Evolutionary conservation across 2,329 filamentous ascomycete genomes (phyloP), one percentile per base, ranked within the genome.

Genomic region (Fusarium compactum): DNA sequence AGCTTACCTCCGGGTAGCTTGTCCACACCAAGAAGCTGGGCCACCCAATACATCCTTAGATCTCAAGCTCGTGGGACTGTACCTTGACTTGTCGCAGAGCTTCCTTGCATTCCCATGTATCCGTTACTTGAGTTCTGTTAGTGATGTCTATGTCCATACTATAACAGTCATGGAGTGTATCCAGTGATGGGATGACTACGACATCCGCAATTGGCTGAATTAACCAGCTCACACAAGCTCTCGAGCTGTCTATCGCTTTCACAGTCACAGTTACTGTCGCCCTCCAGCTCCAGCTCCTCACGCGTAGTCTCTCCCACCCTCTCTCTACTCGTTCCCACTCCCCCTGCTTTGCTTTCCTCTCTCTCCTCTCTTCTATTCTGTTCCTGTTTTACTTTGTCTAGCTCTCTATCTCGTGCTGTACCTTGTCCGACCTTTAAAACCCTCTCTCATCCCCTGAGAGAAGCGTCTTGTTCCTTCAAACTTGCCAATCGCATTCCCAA

Each of bases 301-400:
- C 57, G 53, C 74, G 70, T 46, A 67, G 66, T 53, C 70, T 71
- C 68, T 71, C 71, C 70, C 74, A 64, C 71, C 67, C 71, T 54
- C 65, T 54, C 65, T 61, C 61, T 70, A 59, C 58, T 15, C 63
- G 59, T 62, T 73, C 73, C 68, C 73, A 62, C 65, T 61, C 71
- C 63, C 62, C 59, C 46, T 64, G 59, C 53, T 60, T 69, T 48
- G 53, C 66, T 47, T 56, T 58, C 44, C 52, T 62, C 59, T 54
- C 67, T 67, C 58, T 62, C 59, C 53, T 67, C 71, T 72, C 57
- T 48, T 53, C 55, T 51, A 40, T 61, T 62, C 59, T 54, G 30
- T 58, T 44, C 32, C 7, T 64, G 59, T 46, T 66, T 41, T 62
- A 29, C 50, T 48, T 40, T 62, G 32, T 50, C 40, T 54, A 64